These are phyloP conservation scores for Amphibolis antarctica DNA, from an alignment of 106 monocot genomes.

Conservation along the genomic window DNA sequence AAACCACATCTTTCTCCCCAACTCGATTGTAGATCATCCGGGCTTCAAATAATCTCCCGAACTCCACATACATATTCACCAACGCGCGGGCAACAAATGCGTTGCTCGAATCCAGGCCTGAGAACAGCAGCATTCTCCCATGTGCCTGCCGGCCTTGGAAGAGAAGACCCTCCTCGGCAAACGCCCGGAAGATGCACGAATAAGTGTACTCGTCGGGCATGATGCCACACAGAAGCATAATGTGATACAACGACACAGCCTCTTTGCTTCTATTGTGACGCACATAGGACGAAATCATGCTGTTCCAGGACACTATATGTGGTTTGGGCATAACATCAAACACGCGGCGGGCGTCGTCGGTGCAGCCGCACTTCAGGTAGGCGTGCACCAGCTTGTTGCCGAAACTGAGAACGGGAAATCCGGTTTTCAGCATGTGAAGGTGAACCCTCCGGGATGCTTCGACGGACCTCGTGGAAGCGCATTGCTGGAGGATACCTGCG, in stretches of 20 bases:
- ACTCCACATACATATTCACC: slow-evolving; percentile 56
- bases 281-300: slow-evolving; percentile 44
- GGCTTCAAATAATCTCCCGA: slow-evolving; percentile 29
- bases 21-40: slow-evolving; percentile 20
- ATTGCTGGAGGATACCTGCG: slow-evolving; percentile 37
- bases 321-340: slow-evolving; percentile 62
- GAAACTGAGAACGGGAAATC: slow-evolving; percentile 51
- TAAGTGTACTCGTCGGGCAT: slow-evolving; percentile 57
- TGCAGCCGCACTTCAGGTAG: slow-evolving; percentile 32
- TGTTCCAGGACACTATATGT: slow-evolving; percentile 57
- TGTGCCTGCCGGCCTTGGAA: slow-evolving; percentile 28
- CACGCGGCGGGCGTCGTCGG: slow-evolving; percentile 41
- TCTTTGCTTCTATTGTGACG: slow-evolving; percentile 20
- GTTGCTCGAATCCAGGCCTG: slow-evolving; percentile 21
- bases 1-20: slow-evolving; percentile 45
- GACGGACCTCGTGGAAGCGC: slow-evolving; percentile 21
- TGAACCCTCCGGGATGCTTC: slow-evolving; percentile 20
- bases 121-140: slow-evolving; percentile 28
- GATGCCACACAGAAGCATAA: slow-evolving; percentile 26
- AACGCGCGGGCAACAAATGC: slow-evolving; percentile 38
- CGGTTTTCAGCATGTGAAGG: slow-evolving; percentile 33
- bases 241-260: slow-evolving; percentile 30
- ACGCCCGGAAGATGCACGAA: slow-evolving; percentile 39
- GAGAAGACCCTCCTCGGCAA: slow-evolving; percentile 23
- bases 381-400: slow-evolving; percentile 55